Percentiles rank a stretch among this genome's conserved stretches.
Conservation (phyloP, 352 stramenopile species). For the Achlya hypogyna region DNA sequence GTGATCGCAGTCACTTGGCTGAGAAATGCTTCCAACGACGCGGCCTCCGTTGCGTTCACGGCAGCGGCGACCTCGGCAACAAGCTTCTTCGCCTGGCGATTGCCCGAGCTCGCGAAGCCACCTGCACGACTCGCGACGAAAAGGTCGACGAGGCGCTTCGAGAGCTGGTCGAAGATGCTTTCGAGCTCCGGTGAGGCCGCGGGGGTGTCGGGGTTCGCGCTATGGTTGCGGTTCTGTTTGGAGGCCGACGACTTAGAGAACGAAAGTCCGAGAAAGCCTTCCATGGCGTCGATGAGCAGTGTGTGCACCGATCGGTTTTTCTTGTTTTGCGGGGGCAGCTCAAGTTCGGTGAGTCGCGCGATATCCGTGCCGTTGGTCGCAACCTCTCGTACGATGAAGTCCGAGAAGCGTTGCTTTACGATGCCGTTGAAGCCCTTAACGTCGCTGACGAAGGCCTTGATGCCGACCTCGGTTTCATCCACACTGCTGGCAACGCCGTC, state of each 20-base stretch:
- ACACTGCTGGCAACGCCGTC: constrained; percentile 66
- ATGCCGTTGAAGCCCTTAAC: constrained; percentile 71
- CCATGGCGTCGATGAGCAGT: constrained; percentile 4
- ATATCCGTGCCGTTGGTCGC: constrained; percentile 35
- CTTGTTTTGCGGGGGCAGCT: constrained; percentile 32
- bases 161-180: background rate
- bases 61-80: constrained; percentile 7
- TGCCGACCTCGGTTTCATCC: constrained; percentile 65
- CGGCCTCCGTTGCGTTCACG: background rate
- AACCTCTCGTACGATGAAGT: constrained; percentile 88
- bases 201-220: background rate
- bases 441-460: constrained; percentile 51
- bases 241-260: constrained; percentile 3
- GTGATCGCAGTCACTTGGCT: background rate
- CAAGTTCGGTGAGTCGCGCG: constrained; percentile 53
- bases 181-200: background rate
- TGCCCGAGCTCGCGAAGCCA: background rate
- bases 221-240: background rate
- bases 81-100: background rate
- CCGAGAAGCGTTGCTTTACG: constrained; percentile 86
- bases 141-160: constrained; percentile 14
- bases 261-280: constrained; percentile 10
- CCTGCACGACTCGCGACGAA: constrained; percentile 1
- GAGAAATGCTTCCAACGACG: background rate
- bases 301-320: constrained; percentile 20